phyloP scores from a whole-genome alignment of 441 rosid species.

The Rhodomyrtus psidioides region DNA sequence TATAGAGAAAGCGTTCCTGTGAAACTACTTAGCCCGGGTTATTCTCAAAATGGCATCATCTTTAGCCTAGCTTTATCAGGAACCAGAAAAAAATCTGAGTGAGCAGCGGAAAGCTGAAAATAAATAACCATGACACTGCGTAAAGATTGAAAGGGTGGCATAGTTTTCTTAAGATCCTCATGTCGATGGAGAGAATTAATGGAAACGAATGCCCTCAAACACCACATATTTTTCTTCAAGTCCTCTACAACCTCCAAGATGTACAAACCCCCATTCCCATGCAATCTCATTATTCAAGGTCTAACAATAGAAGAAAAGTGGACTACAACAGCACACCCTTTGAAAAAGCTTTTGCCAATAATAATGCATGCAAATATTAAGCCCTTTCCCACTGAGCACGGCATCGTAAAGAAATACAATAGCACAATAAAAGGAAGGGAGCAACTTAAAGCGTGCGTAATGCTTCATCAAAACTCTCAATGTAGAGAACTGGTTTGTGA shows the following conservation, averaged over 20 bases:
- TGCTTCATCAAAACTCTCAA: not conserved
- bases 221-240: not conserved
- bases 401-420: not conserved
- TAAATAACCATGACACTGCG: not conserved
- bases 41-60: not conserved
- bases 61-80: not conserved
- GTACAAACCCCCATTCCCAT: not conserved
- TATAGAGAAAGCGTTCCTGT: not conserved
- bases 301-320: not conserved
- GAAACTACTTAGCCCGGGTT: not conserved
- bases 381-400: not conserved
- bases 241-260: not conserved
- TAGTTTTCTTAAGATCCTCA: not conserved
- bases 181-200: not conserved
- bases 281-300: not conserved
- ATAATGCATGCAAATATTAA: not conserved
- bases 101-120: not conserved
- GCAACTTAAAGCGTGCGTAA: not conserved
- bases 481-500: not conserved
- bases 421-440: not conserved
- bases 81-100: not conserved
- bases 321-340: not conserved
- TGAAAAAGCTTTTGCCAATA: not conserved
- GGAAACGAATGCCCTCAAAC: not conserved
- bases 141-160: not conserved